phyloP scores from a whole-genome alignment of 208 protist species.

The Crithidia brevicula region DNA sequence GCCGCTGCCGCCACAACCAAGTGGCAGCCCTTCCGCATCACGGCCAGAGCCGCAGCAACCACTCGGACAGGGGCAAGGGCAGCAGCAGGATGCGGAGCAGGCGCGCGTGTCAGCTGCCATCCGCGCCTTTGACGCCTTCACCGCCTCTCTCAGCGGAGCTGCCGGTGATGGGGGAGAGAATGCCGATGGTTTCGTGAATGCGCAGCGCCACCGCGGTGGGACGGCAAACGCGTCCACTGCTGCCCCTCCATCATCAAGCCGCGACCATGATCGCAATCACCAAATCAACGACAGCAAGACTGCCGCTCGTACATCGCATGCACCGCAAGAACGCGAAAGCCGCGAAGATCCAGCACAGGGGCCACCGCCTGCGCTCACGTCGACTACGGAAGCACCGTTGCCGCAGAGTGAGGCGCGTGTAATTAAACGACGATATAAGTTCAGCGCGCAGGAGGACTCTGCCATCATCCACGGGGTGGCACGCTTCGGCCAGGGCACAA shows the following conservation, averaged over 20 bases:
- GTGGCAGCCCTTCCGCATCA: neutral
- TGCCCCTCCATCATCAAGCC: too few relatives aligned
- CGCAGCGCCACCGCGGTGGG: neutral
- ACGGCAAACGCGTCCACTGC: too few relatives aligned
- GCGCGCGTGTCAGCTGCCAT: conserved; percentile 35
- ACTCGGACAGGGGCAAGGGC: too few relatives aligned
- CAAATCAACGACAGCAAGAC: too few relatives aligned
- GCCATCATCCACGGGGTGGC: conserved; percentile 82
- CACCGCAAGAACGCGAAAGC: too few relatives aligned
- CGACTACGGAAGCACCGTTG: neutral
- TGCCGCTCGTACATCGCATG: too few relatives aligned
- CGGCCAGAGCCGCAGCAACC: neutral
- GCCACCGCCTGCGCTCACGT: neutral
- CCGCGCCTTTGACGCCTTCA: conserved; percentile 39
- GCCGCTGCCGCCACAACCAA: neutral
- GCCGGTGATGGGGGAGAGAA: neutral
- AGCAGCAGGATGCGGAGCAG: conserved; percentile 11
- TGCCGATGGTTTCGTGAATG: neutral
- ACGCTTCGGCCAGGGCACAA: conserved; percentile 48
- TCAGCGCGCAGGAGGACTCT: conserved; percentile 68
- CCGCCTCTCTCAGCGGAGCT: conserved; percentile 19
- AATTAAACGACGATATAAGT: conserved; percentile 44
- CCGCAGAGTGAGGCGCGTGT: neutral
- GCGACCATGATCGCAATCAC: too few relatives aligned
- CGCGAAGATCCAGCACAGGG: too few relatives aligned